phyloP scores from a whole-genome alignment of 2,329 filamentous ascomycete genomes.

The Clarireedia paspali region DNA sequence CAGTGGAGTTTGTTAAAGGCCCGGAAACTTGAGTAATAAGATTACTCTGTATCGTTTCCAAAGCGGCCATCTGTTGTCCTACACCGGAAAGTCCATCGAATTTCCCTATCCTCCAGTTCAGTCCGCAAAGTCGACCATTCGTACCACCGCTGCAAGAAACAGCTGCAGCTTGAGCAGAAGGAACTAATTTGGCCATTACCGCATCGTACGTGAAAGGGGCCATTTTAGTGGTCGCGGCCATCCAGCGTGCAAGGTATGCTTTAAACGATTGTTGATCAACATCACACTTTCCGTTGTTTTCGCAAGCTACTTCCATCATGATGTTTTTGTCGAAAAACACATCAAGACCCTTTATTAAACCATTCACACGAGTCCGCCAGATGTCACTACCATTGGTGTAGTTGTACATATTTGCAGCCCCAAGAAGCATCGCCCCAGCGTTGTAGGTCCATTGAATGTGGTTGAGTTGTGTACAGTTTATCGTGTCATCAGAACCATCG shows the following conservation, averaged over 20 bases:
- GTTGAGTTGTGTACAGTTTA: conserved; percentile 50
- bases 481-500: conserved; percentile 50
- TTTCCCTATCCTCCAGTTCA: conserved; percentile 47
- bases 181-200: conserved; percentile 46
- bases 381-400: conserved; percentile 46
- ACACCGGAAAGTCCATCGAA: conserved; percentile 41
- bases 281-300: conserved; percentile 50
- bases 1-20: conserved; percentile 42
- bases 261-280: conserved; percentile 55
- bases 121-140: conserved; percentile 53
- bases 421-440: conserved; percentile 56
- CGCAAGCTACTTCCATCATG: conserved; percentile 59
- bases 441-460: conserved; percentile 66
- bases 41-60: conserved; percentile 48
- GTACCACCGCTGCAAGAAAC: conserved; percentile 50
- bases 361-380: conserved; percentile 52
- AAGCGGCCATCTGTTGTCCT: conserved; percentile 60
- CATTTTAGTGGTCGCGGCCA: conserved; percentile 54
- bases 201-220: conserved; percentile 48
- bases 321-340: conserved; percentile 51
- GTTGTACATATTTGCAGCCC: conserved; percentile 63
- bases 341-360: conserved; percentile 44
- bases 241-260: conserved; percentile 52
- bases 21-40: conserved; percentile 40
- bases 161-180: conserved; percentile 48